These are phyloP conservation scores for Bertia moriformis DNA, from an alignment of 2,329 filamentous ascomycete species.

Conservation along the genomic window DNA sequence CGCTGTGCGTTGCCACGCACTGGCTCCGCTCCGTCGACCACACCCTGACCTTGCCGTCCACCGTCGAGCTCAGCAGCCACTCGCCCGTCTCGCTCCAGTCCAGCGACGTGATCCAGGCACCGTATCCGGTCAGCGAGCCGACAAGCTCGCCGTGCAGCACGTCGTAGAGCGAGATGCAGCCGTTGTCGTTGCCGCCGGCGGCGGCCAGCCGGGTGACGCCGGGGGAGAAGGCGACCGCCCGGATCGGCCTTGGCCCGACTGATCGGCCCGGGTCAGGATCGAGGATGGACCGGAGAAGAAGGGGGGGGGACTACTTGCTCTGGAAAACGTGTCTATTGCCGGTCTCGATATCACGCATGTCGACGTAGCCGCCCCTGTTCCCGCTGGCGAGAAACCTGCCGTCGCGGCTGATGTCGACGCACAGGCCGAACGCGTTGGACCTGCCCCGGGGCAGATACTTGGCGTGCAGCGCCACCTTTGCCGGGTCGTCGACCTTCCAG, in stretches of 20 bases:
- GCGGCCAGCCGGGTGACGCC: constrained; percentile 72
- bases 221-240: constrained; percentile 76
- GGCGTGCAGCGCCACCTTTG: constrained; percentile 79
- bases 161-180: constrained; percentile 89
- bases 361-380: constrained; percentile 80
- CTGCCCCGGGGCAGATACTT: constrained; percentile 79
- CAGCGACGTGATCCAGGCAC: constrained; percentile 53
- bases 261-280: no score
- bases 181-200: constrained; percentile 72
- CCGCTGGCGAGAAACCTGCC: constrained; percentile 80
- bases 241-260: constrained; percentile 75
- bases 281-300: no score
- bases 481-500: constrained; percentile 51
- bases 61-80: constrained; percentile 44
- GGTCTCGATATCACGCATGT: constrained; percentile 88
- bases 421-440: constrained; percentile 63
- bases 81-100: constrained; percentile 62
- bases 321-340: constrained; percentile 71
- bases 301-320: constrained; percentile 55
- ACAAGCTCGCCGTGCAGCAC: constrained; percentile 85
- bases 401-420: constrained; percentile 24
- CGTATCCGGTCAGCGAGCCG: constrained; percentile 59
- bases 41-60: constrained; percentile 57
- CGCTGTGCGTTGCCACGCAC: constrained; percentile 61
- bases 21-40: constrained; percentile 54